A percentile compares a stretch with the other conserved stretches of the same genome.
phyloP scores from a whole-genome alignment of 306 rosid genomes.

The Pterocarpus santalinus region DNA sequence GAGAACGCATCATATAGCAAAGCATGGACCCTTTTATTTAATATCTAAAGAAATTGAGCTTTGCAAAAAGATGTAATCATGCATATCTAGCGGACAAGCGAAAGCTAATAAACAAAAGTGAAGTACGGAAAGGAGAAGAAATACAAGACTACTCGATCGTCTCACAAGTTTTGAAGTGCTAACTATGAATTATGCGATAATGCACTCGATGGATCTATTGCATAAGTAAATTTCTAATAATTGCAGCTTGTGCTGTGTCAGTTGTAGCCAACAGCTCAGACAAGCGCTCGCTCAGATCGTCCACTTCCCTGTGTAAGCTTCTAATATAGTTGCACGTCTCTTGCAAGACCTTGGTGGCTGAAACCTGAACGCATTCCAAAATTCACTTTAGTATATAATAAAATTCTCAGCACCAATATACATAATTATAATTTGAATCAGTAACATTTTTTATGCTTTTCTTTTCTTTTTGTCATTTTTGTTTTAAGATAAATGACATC shows the following conservation, averaged over 20 bases:
- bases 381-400: no score
- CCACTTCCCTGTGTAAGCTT: conserved; percentile 87
- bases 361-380: conserved; percentile 55
- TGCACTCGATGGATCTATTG: conserved; percentile 44
- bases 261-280: conserved; percentile 82
- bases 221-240: conserved; percentile 81
- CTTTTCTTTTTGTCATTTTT: not conserved
- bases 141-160: no score
- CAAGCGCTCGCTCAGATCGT: conserved; percentile 87
- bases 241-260: conserved; percentile 91
- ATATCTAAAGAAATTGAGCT: conserved; percentile 32
- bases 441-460: not conserved
- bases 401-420: no score
- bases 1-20: not conserved
- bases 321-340: conserved; percentile 91
- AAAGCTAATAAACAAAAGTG: conserved; percentile 14
- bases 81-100: conserved; percentile 12
- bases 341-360: conserved; percentile 79
- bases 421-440: not conserved
- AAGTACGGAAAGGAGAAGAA: conserved; percentile 6
- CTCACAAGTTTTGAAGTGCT: no score
- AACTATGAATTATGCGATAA: not conserved
- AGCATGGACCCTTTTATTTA: conserved; percentile 24
- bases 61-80: not conserved
- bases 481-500: not conserved